These are phyloP conservation scores for Cubamyces sp. DNA, from an alignment of 768 basidiomycete species.

Conservation along the genomic window DNA sequence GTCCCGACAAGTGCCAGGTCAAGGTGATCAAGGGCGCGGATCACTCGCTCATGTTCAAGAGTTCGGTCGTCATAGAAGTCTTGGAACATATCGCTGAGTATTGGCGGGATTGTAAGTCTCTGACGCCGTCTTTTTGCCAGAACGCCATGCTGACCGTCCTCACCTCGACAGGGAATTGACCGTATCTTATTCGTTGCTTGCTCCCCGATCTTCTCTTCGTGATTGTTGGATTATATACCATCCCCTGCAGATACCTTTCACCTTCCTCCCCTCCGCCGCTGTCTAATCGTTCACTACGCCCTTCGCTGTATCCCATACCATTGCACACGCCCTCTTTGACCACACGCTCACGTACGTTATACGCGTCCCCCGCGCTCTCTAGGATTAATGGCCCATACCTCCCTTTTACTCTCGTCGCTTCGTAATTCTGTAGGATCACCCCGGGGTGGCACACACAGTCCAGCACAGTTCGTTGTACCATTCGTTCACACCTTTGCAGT, in stretches of 20 bases:
- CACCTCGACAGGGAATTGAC: conserved; percentile 18
- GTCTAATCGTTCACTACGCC: conserved; percentile 12
- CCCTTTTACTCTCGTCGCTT: conserved; percentile 9
- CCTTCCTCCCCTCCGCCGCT: conserved; percentile 11
- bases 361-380: conserved; percentile 18
- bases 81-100: conserved; percentile 67
- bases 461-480: conserved; percentile 20
- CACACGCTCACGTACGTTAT: conserved; percentile 7
- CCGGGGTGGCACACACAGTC: conserved; percentile 1
- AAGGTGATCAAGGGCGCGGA: conserved; percentile 87
- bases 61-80: conserved; percentile 83
- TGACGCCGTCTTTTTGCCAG: neutral
- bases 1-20: conserved; percentile 71
- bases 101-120: conserved; percentile 36
- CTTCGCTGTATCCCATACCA: conserved; percentile 26
- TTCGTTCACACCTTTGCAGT: conserved; percentile 12
- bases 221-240: conserved; percentile 40
- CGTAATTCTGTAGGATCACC: conserved; percentile 22
- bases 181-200: conserved; percentile 23
- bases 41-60: conserved; percentile 93
- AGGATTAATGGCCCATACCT: conserved; percentile 19
- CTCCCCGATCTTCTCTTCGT: conserved; percentile 24
- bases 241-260: conserved; percentile 27
- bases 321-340: conserved; percentile 28
- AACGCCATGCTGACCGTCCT: neutral